phyloP scores from a whole-genome alignment of 768 basidiomycete species.

The Saitozyma sp. region DNA sequence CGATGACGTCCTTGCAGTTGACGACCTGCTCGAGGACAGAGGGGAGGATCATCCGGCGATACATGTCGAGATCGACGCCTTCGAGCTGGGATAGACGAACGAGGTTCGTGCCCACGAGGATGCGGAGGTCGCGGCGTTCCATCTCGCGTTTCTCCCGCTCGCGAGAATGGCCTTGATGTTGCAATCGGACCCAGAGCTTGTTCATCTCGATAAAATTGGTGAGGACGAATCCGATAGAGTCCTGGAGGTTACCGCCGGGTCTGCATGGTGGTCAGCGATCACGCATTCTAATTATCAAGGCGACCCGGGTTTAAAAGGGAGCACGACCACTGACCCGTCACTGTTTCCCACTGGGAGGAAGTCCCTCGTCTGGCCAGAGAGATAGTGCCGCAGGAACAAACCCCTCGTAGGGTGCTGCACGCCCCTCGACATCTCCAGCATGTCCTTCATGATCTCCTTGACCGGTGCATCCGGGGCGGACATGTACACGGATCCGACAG shows the following conservation, averaged over 20 bases:
- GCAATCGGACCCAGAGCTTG: constrained; percentile 97
- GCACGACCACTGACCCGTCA: constrained; percentile 62
- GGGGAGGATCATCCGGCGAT: constrained; percentile 79
- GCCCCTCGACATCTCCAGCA: constrained; percentile 99
- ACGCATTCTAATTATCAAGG: not conserved
- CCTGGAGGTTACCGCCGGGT: constrained; percentile 83
- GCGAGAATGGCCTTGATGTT: constrained; percentile 94
- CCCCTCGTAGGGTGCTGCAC: constrained; percentile 97
- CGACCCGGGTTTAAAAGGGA: not conserved
- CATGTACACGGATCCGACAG: constrained; percentile 99
- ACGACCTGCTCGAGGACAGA: constrained; percentile 95
- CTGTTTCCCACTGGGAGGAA: constrained; percentile 86
- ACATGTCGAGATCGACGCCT: constrained; percentile 92
- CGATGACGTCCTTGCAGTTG: constrained; percentile 96
- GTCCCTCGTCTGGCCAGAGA: constrained; percentile 94
- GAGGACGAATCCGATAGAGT: constrained; percentile 91
- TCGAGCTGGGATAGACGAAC: constrained; percentile 93
- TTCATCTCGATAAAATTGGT: constrained; percentile 99
- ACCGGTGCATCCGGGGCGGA: constrained; percentile 94
- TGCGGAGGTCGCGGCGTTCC: constrained; percentile 91
- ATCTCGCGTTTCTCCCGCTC: constrained; percentile 97
- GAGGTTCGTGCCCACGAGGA: constrained; percentile 95
- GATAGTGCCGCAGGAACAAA: constrained; percentile 91
- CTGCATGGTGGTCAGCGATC: constrained; percentile 54
- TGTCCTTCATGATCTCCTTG: constrained; percentile 99